Conservation (phyloP, 306 rosid species). For the Cucurbita moschata region DNA sequence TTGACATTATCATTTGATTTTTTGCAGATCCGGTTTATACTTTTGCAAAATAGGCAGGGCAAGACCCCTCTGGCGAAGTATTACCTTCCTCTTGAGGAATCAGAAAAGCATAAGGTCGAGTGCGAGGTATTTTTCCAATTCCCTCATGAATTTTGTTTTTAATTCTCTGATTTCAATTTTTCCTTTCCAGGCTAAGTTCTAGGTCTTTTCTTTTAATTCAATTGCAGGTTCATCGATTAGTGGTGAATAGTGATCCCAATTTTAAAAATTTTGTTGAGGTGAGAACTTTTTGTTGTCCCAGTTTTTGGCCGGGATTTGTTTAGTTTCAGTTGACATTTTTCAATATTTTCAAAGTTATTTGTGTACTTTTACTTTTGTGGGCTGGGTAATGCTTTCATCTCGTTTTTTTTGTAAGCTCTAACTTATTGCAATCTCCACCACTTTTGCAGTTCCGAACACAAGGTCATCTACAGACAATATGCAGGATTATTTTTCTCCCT, state of each 20-base stretch:
- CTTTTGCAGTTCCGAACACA: conserved; percentile 80
- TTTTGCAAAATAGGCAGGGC: conserved; percentile 85
- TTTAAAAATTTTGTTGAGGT: conserved; percentile 93
- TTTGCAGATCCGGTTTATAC: conserved; percentile 89
- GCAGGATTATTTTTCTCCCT: conserved; percentile 95
- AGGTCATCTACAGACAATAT: conserved; percentile 85
- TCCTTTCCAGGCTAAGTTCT: neutral
- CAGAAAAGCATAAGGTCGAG: conserved; percentile 95
- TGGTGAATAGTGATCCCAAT: conserved; percentile 94
- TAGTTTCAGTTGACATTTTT: neutral
- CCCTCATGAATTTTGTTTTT: neutral
- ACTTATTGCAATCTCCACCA: neutral
- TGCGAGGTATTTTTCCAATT: conserved; percentile 49
- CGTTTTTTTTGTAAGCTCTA: conserved; percentile 1
- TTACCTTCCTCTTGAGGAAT: conserved; percentile 93
- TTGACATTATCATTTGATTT: neutral
- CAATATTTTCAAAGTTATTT: neutral
- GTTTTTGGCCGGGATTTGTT: neutral
- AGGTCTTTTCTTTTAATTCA: conserved; percentile 1
- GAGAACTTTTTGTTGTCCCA: neutral
- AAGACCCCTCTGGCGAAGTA: conserved; percentile 86
- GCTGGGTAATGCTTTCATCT: neutral
- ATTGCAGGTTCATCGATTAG: conserved; percentile 85
- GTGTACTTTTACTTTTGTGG: too few species aligned
- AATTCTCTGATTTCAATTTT: neutral